Conservation (phyloP, 108 stramenopile species). For the Stephanodiscus triporus region DNA sequence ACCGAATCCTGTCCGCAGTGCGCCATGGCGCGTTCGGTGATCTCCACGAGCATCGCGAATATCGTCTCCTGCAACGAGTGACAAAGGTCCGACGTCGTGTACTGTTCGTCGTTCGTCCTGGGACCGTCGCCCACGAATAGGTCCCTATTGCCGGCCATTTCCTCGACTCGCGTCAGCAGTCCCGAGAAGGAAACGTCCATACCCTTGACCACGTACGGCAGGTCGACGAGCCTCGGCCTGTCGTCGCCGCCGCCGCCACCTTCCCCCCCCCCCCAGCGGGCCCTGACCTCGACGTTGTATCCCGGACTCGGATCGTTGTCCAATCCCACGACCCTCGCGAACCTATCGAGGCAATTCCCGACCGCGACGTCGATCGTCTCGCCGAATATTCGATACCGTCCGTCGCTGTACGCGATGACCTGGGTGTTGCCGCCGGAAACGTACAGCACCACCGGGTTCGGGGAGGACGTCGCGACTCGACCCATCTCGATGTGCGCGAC, state of each 20-base stretch:
- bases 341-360: slow-evolving; percentile 99
- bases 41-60: slow-evolving; percentile 99
- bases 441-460: slow-evolving; percentile 96
- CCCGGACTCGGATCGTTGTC: slow-evolving; percentile 98
- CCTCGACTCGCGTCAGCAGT: slow-evolving; percentile 61
- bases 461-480: slow-evolving; percentile 82
- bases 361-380: slow-evolving; percentile 99
- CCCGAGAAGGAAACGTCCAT: slow-evolving; percentile 94
- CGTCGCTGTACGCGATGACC: slow-evolving; percentile 93
- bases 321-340: slow-evolving; percentile 93
- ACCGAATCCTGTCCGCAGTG: slow-evolving; percentile 91
- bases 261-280: slow-evolving; percentile 60
- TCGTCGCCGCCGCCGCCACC: not conserved
- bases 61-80: slow-evolving; percentile 98
- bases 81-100: slow-evolving; percentile 91
- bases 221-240: slow-evolving; percentile 62
- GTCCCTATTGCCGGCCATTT: slow-evolving; percentile 58
- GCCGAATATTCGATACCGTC: slow-evolving; percentile 97
- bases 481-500: slow-evolving; percentile 99
- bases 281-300: slow-evolving; percentile 98
- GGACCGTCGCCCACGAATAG: slow-evolving; percentile 28
- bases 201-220: slow-evolving; percentile 99
- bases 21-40: slow-evolving; percentile 99
- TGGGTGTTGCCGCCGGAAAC: slow-evolving; percentile 99
- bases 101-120: slow-evolving; percentile 25